Evolutionary conservation across 148 eudicot genomes (phyloP).

Genomic region (Chenopodium album): DNA sequence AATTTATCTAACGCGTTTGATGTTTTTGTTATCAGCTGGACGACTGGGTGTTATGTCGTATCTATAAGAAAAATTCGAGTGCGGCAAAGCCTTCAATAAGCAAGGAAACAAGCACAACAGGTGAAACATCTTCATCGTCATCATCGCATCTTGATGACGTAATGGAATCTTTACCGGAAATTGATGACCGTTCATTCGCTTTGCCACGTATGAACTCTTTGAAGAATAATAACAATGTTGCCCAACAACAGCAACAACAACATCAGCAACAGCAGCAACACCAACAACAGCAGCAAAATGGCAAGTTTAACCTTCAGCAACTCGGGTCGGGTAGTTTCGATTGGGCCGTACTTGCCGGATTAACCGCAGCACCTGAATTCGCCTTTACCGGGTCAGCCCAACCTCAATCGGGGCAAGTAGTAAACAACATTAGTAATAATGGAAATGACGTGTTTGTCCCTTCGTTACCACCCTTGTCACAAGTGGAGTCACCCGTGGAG

Average conservation of each 20-base stretch:
- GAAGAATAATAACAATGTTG: slow-evolving; percentile 24
- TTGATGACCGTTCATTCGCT: slow-evolving; percentile 32
- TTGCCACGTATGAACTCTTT: slow-evolving; percentile 46
- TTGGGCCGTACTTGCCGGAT: slow-evolving; percentile 55
- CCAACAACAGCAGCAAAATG: slow-evolving; percentile 21
- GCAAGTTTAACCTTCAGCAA: slow-evolving; percentile 37
- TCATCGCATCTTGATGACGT: slow-evolving; percentile 65
- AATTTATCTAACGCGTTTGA: not conserved
- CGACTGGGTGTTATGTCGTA: slow-evolving; percentile 78
- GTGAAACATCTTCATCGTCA: slow-evolving; percentile 41
- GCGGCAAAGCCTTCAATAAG: slow-evolving; percentile 34
- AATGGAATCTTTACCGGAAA: slow-evolving; percentile 58
- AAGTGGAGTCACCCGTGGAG: slow-evolving; percentile 32
- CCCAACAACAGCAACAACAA: slow-evolving; percentile 6
- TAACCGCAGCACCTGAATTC: slow-evolving; percentile 33
- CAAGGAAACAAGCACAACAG: slow-evolving; percentile 36
- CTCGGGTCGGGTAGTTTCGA: slow-evolving; percentile 51
- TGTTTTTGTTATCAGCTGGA: slow-evolving; percentile 45
- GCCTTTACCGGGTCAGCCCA: slow-evolving; percentile 25
- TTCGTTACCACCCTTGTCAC: slow-evolving; percentile 32
- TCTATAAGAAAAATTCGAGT: slow-evolving; percentile 66
- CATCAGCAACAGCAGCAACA: not conserved
- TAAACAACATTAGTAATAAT: slow-evolving; percentile 9
- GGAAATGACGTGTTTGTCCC: slow-evolving; percentile 40
- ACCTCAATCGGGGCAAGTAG: slow-evolving; percentile 19